Base-by-base conservation (phyloP, 345 rosid species). In the Erucastrum elatum region DNA sequence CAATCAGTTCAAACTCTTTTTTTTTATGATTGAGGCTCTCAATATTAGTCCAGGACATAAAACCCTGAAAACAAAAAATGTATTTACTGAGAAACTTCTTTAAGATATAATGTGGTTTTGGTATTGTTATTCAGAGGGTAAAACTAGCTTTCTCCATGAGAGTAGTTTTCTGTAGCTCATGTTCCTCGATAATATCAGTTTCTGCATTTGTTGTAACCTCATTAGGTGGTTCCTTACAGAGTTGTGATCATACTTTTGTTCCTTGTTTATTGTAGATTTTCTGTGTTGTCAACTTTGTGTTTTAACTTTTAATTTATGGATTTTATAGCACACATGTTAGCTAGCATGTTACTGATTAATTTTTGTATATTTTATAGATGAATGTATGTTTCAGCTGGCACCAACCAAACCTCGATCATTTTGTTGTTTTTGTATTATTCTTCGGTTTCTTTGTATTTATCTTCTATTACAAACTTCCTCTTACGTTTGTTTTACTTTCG, bases 291-390 rank as follows among this genome's bases (percentile, higher is more conserved):
- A 16, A 55, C 31, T 35, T 53, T 37, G 37, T 33, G 17, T 64
- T 34, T 53, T 33, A n/a, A 2, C 21, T 64, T 34, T 53, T 33
- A n/a, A 2, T 34, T 41, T 6, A 26, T 39, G 72, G 53, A 58
- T 25, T 78, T 3, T 31, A 4, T 64, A 31, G 55, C 49, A 64
- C 66, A 63, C 64, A 34, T 34, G 37, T 33, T 4, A 33, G 65
- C 71, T 77, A 71, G 81, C 81, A 55, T 77, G 37, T 71, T 78
- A 72, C 30, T 72, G 25, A 59, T 21, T 66, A 63, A 6, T 70
- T 4, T 71, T 26, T 41, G 41, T 37, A 8, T 37, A 37, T 37
- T 37, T 37, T 8, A 37, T 37, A 37, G 41, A 37, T 37, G 41
- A 8, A 7, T 37, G 41, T 37, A 37, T 37, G 65, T 17, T 31